A percentile compares a stretch with the other conserved stretches of the same genome.
These are phyloP conservation scores for Sarocladium kiliense DNA, from an alignment of 2,329 filamentous ascomycete species.

Conservation along the genomic window DNA sequence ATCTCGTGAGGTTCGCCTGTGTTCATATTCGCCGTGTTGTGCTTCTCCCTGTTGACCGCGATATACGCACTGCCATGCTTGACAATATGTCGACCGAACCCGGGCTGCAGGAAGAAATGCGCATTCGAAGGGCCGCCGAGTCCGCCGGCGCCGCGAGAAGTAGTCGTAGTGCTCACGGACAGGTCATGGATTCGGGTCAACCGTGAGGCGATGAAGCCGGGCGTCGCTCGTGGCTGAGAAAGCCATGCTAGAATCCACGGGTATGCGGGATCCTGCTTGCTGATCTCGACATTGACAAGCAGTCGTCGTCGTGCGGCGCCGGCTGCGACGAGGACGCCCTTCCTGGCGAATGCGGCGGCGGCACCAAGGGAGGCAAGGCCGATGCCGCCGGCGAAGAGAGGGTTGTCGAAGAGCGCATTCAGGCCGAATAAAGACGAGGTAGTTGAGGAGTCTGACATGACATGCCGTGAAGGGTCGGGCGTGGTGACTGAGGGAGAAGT, in stretches of 20 bases:
- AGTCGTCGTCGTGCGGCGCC: slow-evolving; percentile 75
- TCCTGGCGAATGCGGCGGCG: slow-evolving; percentile 73
- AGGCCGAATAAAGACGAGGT: slow-evolving; percentile 37
- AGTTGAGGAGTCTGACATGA: slow-evolving; percentile 18
- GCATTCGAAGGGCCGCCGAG: slow-evolving; percentile 64
- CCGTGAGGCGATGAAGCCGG: slow-evolving; percentile 53
- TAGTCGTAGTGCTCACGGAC: slow-evolving; percentile 52
- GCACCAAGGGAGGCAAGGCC: slow-evolving; percentile 87
- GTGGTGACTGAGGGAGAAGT: background rate
- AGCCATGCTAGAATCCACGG: slow-evolving; percentile 95
- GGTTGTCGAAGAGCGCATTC: slow-evolving; percentile 58
- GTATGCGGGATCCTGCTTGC: slow-evolving; percentile 88
- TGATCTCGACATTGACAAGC: slow-evolving; percentile 93
- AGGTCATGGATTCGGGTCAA: slow-evolving; percentile 57
- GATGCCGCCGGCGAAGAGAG: slow-evolving; percentile 67
- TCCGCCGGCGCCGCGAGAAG: slow-evolving; percentile 52
- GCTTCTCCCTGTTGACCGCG: slow-evolving; percentile 79
- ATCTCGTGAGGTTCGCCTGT: slow-evolving; percentile 93
- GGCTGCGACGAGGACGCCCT: slow-evolving; percentile 67
- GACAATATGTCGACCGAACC: slow-evolving; percentile 83
- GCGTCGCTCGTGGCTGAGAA: slow-evolving; percentile 67
- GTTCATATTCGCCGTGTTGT: slow-evolving; percentile 72
- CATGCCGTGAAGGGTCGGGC: slow-evolving; percentile 18
- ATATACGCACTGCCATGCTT: slow-evolving; percentile 86
- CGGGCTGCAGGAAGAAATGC: slow-evolving; percentile 83